Evolutionary conservation across 2,329 filamentous ascomycete genomes (phyloP).

Genomic region (Madurella mycetomatis): DNA sequence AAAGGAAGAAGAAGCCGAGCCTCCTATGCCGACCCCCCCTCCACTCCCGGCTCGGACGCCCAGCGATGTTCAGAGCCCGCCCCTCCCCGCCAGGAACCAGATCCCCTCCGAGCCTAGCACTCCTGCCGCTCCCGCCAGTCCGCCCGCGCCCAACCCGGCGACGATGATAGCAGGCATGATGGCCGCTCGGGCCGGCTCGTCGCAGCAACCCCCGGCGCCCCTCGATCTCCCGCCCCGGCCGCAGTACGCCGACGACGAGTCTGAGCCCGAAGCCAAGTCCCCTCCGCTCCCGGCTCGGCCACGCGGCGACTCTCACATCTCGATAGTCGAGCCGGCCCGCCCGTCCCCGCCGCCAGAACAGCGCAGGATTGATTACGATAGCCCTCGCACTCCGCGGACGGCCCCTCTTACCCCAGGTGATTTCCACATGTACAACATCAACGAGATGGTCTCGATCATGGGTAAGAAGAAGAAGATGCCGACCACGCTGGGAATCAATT

Average conservation of each 20-base stretch:
- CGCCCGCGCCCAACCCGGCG: constrained; percentile 43
- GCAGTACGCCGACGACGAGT: constrained; percentile 61
- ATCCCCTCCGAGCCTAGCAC: constrained; percentile 30
- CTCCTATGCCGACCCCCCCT: constrained; percentile 33
- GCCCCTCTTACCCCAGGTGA: constrained; percentile 63
- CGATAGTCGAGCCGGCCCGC: constrained; percentile 24
- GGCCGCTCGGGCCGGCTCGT: constrained; percentile 40
- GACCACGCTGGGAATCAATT: constrained; percentile 90
- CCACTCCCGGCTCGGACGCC: constrained; percentile 42
- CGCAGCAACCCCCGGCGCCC: constrained; percentile 48
- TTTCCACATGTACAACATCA: constrained; percentile 94
- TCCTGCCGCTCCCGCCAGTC: constrained; percentile 25
- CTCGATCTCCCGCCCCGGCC: constrained; percentile 44
- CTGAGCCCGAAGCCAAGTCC: constrained; percentile 58
- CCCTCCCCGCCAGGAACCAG: constrained; percentile 35
- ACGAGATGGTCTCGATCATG: constrained; percentile 95
- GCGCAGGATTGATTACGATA: constrained; percentile 34
- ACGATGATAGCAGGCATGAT: constrained; percentile 55
- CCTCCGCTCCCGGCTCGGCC: constrained; percentile 62
- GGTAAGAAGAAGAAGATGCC: constrained; percentile 98
- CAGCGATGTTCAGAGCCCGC: constrained; percentile 35
- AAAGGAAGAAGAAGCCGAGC: constrained; percentile 39
- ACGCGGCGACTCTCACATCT: constrained; percentile 47
- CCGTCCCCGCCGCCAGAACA: constrained; percentile 28
- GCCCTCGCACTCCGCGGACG: constrained; percentile 34